Evolutionary conservation across 2,329 filamentous ascomycete species (phyloP).

Genomic region (Penicillium sp.): DNA sequence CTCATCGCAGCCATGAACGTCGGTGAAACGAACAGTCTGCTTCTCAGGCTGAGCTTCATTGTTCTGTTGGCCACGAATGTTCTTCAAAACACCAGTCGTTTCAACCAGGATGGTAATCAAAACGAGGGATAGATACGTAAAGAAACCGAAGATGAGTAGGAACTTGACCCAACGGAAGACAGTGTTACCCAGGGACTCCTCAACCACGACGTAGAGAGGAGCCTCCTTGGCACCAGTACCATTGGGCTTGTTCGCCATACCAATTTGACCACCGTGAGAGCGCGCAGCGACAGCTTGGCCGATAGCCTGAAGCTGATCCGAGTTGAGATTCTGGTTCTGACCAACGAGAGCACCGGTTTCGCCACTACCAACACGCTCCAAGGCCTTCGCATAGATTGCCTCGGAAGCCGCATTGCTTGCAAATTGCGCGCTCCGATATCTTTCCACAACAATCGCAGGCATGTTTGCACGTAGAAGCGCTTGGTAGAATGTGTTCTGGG

Average conservation of each 20-base stretch:
- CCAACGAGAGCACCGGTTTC: conserved; percentile 35
- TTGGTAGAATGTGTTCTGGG: conserved; percentile 94
- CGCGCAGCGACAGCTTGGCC: conserved; percentile 81
- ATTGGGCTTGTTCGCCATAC: conserved; percentile 52
- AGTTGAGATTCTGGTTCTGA: conserved; percentile 52
- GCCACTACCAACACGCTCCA: conserved; percentile 65
- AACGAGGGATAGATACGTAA: conserved; percentile 79
- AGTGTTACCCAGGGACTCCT: conserved; percentile 79
- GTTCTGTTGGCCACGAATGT: conserved; percentile 71
- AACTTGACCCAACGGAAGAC: conserved; percentile 95
- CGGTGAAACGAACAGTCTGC: conserved; percentile 87
- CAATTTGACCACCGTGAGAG: conserved; percentile 69
- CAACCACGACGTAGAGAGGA: conserved; percentile 94
- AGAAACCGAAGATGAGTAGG: conserved; percentile 75
- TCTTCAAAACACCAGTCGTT: conserved; percentile 77
- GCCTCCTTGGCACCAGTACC: conserved; percentile 77
- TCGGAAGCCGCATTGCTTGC: conserved; percentile 81
- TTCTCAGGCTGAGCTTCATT: conserved; percentile 91
- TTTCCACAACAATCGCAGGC: conserved; percentile 88
- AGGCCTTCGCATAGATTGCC: conserved; percentile 76
- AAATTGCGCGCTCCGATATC: conserved; percentile 85
- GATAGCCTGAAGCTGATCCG: conserved; percentile 75
- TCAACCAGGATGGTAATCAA: conserved; percentile 84
- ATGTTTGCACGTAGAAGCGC: conserved; percentile 89
- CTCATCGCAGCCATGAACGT: conserved; percentile 97